Base-by-base conservation (phyloP, 345 rosid species). In the Salix caprea region DNA sequence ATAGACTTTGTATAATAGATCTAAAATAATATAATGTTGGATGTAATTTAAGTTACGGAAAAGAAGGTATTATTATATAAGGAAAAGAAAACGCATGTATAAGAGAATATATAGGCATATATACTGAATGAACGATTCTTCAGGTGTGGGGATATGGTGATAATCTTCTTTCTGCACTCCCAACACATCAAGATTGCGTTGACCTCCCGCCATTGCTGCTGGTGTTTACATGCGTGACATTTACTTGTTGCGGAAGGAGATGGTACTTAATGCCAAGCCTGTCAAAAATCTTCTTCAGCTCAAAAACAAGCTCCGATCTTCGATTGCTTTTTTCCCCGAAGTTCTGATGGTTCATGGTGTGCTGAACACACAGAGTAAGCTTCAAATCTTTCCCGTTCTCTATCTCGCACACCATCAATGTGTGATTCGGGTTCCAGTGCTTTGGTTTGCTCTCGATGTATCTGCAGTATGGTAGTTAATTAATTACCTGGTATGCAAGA, bases 261-360 rank as follows among this genome's bases (percentile, higher is more conserved):
- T 78, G 86, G 48, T 85, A 89, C 70, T 75, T 84, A 68, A 89
- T 86, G 72, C 84, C 88, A 58, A 85, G 83, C 70, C 76, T 81
- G 69, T 89, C 89, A 61, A 86, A 84, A 3, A 87, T 86, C 76
- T 36, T 87, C 77, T 88, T 89, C 56, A 89, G 74, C 78, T 89
- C 92, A 65, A 87, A 52, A 4, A 86, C 76, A 6, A 89, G 87
- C 34, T 89, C 92, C 0, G 90, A 86, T 72, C 70, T 81, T 65
- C 90, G 78, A 52, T 1, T 40, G 77, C 78, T 85, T 74, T 82
- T 83, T 46, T 89, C 91, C 0, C 91, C 92, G 23, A 44, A 86
- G 80, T 89, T 89, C 72, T 89, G 92, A 73, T 86, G 89, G 82
- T 89, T 89, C 70, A 89, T 89, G 14, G 92, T 89, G 82, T 89